Conservation (phyloP, 2,329 filamentous ascomycete genomes). For the Chaetomiaceae sp. region DNA sequence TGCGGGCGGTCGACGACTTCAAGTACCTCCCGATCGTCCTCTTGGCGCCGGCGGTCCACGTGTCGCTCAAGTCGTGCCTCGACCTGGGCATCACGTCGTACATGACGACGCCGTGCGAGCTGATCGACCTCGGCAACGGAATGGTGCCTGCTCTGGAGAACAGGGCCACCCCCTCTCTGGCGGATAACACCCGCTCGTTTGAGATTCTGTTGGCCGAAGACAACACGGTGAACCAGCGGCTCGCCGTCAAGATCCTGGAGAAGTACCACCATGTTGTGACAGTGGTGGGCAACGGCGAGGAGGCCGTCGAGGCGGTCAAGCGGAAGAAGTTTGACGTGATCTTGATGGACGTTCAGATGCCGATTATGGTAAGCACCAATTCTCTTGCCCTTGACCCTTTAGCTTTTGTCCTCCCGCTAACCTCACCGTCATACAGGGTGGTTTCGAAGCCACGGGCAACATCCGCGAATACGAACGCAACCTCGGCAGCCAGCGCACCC, state of each 20-base stretch:
- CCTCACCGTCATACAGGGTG: slow-evolving; percentile 55
- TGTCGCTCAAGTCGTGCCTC: slow-evolving; percentile 87
- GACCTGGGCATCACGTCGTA: slow-evolving; percentile 98
- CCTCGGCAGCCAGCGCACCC: slow-evolving; percentile 74
- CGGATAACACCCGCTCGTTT: slow-evolving; percentile 92
- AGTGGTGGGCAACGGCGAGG: slow-evolving; percentile 90
- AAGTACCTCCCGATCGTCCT: slow-evolving; percentile 97
- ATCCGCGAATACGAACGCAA: slow-evolving; percentile 92
- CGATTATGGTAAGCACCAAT: slow-evolving; percentile 72
- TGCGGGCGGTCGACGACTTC: slow-evolving; percentile 88
- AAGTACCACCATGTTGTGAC: slow-evolving; percentile 92
- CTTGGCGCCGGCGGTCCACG: slow-evolving; percentile 80
- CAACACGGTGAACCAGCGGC: slow-evolving; percentile 92
- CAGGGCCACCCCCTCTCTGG: slow-evolving; percentile 81
- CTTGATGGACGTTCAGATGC: slow-evolving; percentile 99
- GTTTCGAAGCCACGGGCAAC: slow-evolving; percentile 94
- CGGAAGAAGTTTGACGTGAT: slow-evolving; percentile 92
- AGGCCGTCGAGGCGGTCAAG: slow-evolving; percentile 90
- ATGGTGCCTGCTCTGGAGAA: slow-evolving; percentile 95
- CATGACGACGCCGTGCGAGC: slow-evolving; percentile 93
- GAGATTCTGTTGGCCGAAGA: slow-evolving; percentile 94
- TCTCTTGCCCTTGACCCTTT: slow-evolving; percentile 1
- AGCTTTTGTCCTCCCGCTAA: background rate
- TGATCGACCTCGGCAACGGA: slow-evolving; percentile 91
- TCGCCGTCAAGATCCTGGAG: slow-evolving; percentile 94